Evolutionary conservation across 2,329 filamentous ascomycete species (phyloP), one percentile per base, ranked within the genome.

Genomic region (Arthrobotrys sphaeroides): DNA sequence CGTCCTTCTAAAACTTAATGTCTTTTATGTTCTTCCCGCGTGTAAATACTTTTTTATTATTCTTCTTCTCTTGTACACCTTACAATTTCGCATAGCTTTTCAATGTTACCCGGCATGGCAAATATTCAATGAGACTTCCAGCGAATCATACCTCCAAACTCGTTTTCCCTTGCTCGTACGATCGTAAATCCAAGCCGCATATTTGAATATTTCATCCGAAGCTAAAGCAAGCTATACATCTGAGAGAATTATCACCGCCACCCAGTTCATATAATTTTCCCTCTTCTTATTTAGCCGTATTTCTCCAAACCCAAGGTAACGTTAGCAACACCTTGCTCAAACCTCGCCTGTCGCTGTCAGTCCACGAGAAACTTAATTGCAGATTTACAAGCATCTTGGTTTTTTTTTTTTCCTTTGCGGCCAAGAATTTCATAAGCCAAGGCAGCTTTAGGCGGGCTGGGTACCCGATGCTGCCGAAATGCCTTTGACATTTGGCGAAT

Each of bases 391-490:
- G n/a, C n/a, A n/a, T n/a, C n/a, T n/a, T n/a, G n/a, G n/a, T n/a
- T n/a, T n/a, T n/a, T n/a, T n/a, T n/a, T n/a, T n/a, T n/a, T n/a
- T n/a, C n/a, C 33, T 38, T 18, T 53, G 47, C 24, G 57, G 62
- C 55, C 40, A 62, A 62, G 66, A 60, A 73, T 24, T 22, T 36
- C 16, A 20, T 5, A 20, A 40, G 57, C 57, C 55, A 69, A 69
- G 64, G 7, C 9, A 33, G 59, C 5, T 49, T 26, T 62, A 38
- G 51, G 26, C 62, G 64, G 72, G 57, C 55, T 64, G 47, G 64
- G 22, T 47, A 65, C 57, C 64, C 64, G 64, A 68, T 28, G 47
- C 64, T 69, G 55, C 72, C 72, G 72, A 38, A 38, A 24, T 24
- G 24, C 33, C n/a, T 5, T 5, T 5, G 10, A 33, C 10, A 64